Evolutionary conservation across 495 filamentous ascomycete genomes (phyloP), one percentile per base, ranked within the genome.

Genomic region (Alectoria sarmentosa): DNA sequence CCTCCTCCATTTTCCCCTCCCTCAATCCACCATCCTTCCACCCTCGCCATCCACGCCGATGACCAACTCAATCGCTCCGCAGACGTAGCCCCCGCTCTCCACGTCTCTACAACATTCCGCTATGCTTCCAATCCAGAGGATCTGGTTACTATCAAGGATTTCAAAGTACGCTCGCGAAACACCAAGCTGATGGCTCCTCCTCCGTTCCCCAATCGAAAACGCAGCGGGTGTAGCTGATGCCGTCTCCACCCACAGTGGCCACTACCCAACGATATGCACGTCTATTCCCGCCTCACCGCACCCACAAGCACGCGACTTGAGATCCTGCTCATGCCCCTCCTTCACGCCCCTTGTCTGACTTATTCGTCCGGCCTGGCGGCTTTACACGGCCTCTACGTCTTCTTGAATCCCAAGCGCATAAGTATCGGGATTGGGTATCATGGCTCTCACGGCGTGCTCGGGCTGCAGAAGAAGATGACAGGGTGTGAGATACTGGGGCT

Each of bases 351-450:
- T 1, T 76, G 81, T 4, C 72, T 95, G 21, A 89, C 85, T 69
- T 98, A 96, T 78, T 79, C 84, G 49, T 94, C 90, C 9, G 94
- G 94, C 30, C 84, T 96, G 26, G 84, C 90, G 3, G 90, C 92
- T 63, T 90, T 96, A 74, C 89, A 96, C 76, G 92, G 89, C 23
- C 77, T 90, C 28, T 79, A 96, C 21, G 81, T 89, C 14, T 84
- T 85, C 66, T 77, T 94, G 9, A 90, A 91, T 72, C 94, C 94
- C 1, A 82, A 82, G 56, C 84, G 85, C 48, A 83, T 98, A 55
- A 82, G 90, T 69, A 88, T 96, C 67, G 86, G 86, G 41, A 85
- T 80, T 56, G 91, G 90, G 41, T 98, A 98, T 76, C 94, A 98
- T 77, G 94, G 94, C 69, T 93, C 89, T 75, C 91, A 96, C 75